These are phyloP conservation scores for Phaffia australis DNA, from an alignment of 768 basidiomycete species.

Conservation along the genomic window DNA sequence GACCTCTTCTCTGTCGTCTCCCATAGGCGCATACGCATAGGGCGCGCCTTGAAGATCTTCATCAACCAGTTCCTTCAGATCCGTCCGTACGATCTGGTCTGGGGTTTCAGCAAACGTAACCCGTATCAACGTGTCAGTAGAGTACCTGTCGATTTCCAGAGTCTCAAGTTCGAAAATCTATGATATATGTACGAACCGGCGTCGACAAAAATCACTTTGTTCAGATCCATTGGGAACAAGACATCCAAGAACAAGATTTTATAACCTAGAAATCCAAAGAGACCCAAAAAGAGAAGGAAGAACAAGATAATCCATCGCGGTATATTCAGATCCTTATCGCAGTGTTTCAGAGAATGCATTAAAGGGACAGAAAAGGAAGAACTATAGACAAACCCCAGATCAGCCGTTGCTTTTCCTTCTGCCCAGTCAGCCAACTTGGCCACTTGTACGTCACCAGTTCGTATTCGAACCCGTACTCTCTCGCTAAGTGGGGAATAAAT, in stretches of 20 bases:
- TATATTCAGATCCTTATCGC: background rate
- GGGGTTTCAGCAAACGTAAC: background rate
- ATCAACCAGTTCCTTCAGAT: slow-evolving; percentile 87
- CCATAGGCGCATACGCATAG: slow-evolving; percentile 96
- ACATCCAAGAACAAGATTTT: slow-evolving; percentile 99
- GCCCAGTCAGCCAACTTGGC: slow-evolving; percentile 94
- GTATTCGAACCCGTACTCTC: slow-evolving; percentile 86
- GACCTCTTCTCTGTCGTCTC: slow-evolving; percentile 85
- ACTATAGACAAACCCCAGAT: slow-evolving; percentile 59
- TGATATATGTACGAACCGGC: slow-evolving; percentile 42
- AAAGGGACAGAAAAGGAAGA: no score
- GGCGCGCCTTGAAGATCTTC: slow-evolving; percentile 84
- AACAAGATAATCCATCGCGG: background rate
- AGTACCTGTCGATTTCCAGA: background rate
- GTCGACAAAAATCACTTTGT: slow-evolving; percentile 98
- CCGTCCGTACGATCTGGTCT: slow-evolving; percentile 74
- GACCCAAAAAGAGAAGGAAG: no score
- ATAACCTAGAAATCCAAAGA: slow-evolving; percentile 44
- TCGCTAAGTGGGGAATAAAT: slow-evolving; percentile 86
- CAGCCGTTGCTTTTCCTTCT: slow-evolving; percentile 93
- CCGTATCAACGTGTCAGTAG: background rate
- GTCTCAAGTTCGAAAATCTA: background rate
- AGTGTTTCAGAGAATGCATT: background rate
- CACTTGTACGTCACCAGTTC: slow-evolving; percentile 98
- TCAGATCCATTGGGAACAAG: slow-evolving; percentile 95